These are phyloP conservation scores for Salix dunnii DNA, from an alignment of 345 rosid genomes.

Conservation along the genomic window DNA sequence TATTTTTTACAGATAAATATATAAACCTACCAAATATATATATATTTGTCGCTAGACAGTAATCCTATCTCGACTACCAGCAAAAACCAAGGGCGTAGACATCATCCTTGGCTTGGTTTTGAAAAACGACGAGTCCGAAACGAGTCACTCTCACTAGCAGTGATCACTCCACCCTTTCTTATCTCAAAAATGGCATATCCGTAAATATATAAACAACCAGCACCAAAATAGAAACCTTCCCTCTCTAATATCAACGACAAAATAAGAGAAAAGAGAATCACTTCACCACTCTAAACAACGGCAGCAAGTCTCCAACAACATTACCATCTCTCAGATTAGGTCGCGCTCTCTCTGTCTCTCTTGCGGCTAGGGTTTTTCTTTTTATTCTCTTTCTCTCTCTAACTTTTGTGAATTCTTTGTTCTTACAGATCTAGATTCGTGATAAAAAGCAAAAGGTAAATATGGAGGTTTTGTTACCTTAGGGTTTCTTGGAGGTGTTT, in stretches of 20 bases:
- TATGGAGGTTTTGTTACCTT: slow-evolving; percentile 6
- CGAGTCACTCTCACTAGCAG: not conserved
- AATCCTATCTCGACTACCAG: too few relatives aligned
- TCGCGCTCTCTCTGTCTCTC: slow-evolving; percentile 16
- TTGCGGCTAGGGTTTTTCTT: slow-evolving; percentile 45
- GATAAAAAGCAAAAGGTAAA: not conserved
- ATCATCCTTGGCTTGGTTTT: not conserved
- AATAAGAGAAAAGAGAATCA: too few relatives aligned
- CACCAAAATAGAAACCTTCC: not conserved
- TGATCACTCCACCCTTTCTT: not conserved
- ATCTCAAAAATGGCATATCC: slow-evolving; percentile 9
- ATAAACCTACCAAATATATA: too few relatives aligned
- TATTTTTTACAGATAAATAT: too few relatives aligned
- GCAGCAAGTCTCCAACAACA: not conserved
- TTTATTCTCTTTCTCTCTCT: not conserved
- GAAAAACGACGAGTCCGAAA: not conserved
- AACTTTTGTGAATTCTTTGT: not conserved
- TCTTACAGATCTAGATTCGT: slow-evolving; percentile 1
- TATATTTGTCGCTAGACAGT: too few relatives aligned
- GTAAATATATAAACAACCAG: slow-evolving; percentile 13
- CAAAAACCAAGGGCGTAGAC: not conserved
- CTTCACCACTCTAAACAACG: not conserved
- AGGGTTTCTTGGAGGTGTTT: not conserved
- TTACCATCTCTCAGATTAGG: not conserved
- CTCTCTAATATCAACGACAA: too few relatives aligned